Base-by-base conservation (phyloP, 2,329 filamentous ascomycete species). In the Colletotrichum chlorophyti region DNA sequence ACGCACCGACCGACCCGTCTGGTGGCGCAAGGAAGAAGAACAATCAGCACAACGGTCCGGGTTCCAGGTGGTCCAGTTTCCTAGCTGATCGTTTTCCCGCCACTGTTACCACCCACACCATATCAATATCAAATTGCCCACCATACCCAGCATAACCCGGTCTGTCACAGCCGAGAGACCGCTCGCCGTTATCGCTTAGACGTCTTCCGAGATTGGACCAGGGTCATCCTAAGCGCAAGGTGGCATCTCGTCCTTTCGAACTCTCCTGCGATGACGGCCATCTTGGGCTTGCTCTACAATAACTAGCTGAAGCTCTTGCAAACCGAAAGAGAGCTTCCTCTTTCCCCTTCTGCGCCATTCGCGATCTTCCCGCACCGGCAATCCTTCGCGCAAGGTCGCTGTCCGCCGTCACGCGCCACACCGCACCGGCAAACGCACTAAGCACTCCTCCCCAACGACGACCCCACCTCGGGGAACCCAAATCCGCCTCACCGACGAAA, bases 211-310 rank as follows among this genome's bases (percentile, higher is more conserved):
- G 49, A 63, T 57, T 63, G 15, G 51, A 38, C 51, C 58, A 62
- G 61, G 65, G 64, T 46, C 50, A 52, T 41, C 60, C 50, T 55
- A 68, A 64, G 64, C 65, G 68, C 64, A 67, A 69, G 68, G 68
- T 69, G 68, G 65, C 68, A 67, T 68, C 63, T 65, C 60, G 23
- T 17, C 35, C 61, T 48, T 59, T 40, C 46, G 21, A 41, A 46
- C 49, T 35, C 40, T 38, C 47, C 32, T 15, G 19, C 48, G 41
- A 58, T 53, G 54, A 49, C 27, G 45, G 32, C 47, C 17, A n/a
- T 32, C 17, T 15, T 26, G 49, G 21, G 35, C 17, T 8, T 31
- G 32, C 29, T 24, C 19, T 38, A 29, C 15, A 17, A 27, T 23
- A 41, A 50, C 37, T 41, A 50, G 45, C 14, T n/a, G n/a, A n/a